Evolutionary conservation across 2,329 filamentous ascomycete species (phyloP).

Genomic region (Raffaelea arxii): DNA sequence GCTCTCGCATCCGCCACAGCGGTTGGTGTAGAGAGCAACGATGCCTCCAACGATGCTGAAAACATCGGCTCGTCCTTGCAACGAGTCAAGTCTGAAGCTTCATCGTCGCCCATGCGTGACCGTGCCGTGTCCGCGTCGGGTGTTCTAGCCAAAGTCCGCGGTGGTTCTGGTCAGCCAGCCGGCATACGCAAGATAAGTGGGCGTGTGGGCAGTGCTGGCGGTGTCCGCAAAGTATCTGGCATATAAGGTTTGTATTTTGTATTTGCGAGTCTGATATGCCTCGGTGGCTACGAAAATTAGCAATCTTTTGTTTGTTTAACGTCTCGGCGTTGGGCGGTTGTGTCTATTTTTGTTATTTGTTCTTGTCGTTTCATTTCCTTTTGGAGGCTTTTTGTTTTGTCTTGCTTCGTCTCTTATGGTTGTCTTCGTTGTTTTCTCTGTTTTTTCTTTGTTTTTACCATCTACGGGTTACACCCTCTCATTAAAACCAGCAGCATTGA

Average conservation of each 20-base stretch:
- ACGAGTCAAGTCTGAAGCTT: constrained; percentile 41
- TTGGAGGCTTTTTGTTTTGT: neutral
- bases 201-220: constrained; percentile 50
- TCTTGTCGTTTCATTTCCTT: neutral
- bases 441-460: neutral
- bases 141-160: constrained; percentile 55
- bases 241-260: constrained; percentile 6
- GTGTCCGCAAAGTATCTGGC: constrained; percentile 46
- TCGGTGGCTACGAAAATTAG: too few species aligned
- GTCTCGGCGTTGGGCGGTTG: neutral
- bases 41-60: constrained; percentile 60
- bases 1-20: too few species aligned
- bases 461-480: too few species aligned
- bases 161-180: constrained; percentile 34
- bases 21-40: constrained; percentile 50
- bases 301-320: neutral
- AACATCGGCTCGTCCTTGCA: constrained; percentile 47
- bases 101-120: constrained; percentile 30
- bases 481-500: too few species aligned
- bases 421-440: neutral
- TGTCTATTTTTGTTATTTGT: neutral
- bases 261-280: too few species aligned
- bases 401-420: neutral
- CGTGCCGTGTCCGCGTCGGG: constrained; percentile 43
- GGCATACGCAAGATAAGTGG: constrained; percentile 59